Evolutionary conservation across 2,329 filamentous ascomycete genomes (phyloP).

Genomic region (Hypoxylon sp.): DNA sequence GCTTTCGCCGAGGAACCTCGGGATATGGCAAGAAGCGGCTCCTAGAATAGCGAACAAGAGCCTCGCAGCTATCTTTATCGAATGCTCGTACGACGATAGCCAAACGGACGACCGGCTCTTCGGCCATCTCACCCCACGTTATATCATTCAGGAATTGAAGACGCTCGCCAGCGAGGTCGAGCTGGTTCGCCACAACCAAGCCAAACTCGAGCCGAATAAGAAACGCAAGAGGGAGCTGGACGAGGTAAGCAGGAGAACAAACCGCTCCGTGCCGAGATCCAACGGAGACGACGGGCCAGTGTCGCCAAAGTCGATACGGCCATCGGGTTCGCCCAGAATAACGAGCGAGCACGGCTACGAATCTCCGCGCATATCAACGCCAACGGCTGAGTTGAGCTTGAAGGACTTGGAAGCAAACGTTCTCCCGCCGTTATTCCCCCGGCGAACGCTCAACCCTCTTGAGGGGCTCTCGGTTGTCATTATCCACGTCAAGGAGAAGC

Average conservation of each 20-base stretch:
- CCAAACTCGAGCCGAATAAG: constrained; percentile 58
- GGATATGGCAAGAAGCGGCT: constrained; percentile 88
- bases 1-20: constrained; percentile 78
- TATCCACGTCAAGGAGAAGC: constrained; percentile 91
- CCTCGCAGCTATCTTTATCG: constrained; percentile 87
- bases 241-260: constrained; percentile 32
- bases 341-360: constrained; percentile 38
- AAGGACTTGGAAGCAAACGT: constrained; percentile 46
- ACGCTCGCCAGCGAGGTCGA: constrained; percentile 75
- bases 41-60: constrained; percentile 78
- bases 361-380: constrained; percentile 56
- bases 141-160: constrained; percentile 80
- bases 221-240: constrained; percentile 71
- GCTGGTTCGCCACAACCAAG: constrained; percentile 53
- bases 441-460: constrained; percentile 58
- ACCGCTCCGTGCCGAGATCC: constrained; percentile 27
- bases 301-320: constrained; percentile 58
- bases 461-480: constrained; percentile 81
- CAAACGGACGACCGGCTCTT: constrained; percentile 81
- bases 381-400: constrained; percentile 56
- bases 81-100: constrained; percentile 90
- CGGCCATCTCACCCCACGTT: constrained; percentile 86
- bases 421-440: constrained; percentile 13
- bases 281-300: constrained; percentile 54
- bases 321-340: constrained; percentile 29